Base-by-base conservation (phyloP, 768 basidiomycete species). In the Tephrocybe sp. region DNA sequence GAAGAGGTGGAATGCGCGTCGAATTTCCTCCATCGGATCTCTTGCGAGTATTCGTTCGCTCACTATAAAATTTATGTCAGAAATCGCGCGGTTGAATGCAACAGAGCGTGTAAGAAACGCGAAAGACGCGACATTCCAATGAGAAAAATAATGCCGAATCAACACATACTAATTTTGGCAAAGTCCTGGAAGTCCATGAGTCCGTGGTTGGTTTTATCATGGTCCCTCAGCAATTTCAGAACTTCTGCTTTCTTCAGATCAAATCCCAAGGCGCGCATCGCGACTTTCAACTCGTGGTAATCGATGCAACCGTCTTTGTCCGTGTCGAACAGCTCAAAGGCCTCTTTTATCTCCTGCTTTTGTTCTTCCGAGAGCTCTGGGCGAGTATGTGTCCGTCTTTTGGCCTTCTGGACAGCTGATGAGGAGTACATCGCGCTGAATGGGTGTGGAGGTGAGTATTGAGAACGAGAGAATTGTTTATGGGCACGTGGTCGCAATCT, bases 231-330 rank as follows among this genome's bases (percentile, higher is more conserved):
- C 23, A 97, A 78, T 68, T 97, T 98, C 58, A 99, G 72, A 36
- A 99, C 94, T 68, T 99, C 97, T 0, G 92, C 92, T 73, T 98
- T 99, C 77, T 98, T 98, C 72, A 97, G 66, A 66, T 98, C 97
- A 65, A 98, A 98, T 1, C 97, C 97, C 50, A 99, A 72, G 1
- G 97, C 97, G 38, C 97, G 81, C 91, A 99, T 94, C 44, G 95
- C 94, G 61, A 99, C 97, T 69, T 98, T 99, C 61, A 98, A 80
- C 65, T 99, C 97, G 71, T 99, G 97, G 70, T 98, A 98, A 71
- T 97, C 97, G 49, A 98, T 76, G 44, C 80, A 84, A 27, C 91
- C 91, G 63, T 99, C 97, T 75, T 97, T 97, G 78, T 99, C 97
- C 38, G 94, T 91, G 71, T 99, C 97, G 64, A 99, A 99, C 47